phyloP scores from a whole-genome alignment of 1,284 basidiomycete species.

The Tylopilus sp. region DNA sequence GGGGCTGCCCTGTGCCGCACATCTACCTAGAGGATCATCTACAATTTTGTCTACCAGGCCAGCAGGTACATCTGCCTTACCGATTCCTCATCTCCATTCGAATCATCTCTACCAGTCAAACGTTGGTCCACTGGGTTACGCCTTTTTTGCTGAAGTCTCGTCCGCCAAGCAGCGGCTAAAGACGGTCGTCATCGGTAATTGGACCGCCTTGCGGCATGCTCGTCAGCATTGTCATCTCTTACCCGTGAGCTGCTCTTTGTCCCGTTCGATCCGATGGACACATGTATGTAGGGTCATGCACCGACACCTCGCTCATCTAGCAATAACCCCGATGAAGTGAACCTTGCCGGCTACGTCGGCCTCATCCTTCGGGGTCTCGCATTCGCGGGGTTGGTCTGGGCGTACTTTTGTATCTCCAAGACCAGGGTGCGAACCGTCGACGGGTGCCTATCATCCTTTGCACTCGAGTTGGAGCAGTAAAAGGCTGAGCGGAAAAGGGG shows the following conservation, averaged over 20 bases:
- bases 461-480: too few species aligned
- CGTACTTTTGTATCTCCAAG: too few species aligned
- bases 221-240: slow-evolving; percentile 26
- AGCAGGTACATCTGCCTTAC: slow-evolving; percentile 16
- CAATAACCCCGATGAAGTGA: slow-evolving; percentile 28
- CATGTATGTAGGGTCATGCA: neutral
- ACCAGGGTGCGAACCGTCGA: too few species aligned
- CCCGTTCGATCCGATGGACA: neutral
- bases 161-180: slow-evolving; percentile 33
- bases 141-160: slow-evolving; percentile 30
- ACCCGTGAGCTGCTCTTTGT: slow-evolving; percentile 21
- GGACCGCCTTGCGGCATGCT: slow-evolving; percentile 24
- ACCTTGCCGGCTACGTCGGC: slow-evolving; percentile 30
- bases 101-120: neutral
- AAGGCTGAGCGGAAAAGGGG: too few species aligned
- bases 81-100: neutral
- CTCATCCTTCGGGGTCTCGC: slow-evolving; percentile 30
- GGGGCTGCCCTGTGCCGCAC: too few species aligned
- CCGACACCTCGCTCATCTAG: slow-evolving; percentile 3
- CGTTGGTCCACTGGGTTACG: slow-evolving; percentile 30
- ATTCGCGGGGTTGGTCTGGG: slow-evolving; percentile 6
- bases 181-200: slow-evolving; percentile 28
- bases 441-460: too few species aligned
- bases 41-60: slow-evolving; percentile 28
- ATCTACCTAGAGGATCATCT: neutral